These are phyloP conservation scores for Trichoderma sp. DNA, from an alignment of 2,329 filamentous ascomycete species.

Conservation along the genomic window DNA sequence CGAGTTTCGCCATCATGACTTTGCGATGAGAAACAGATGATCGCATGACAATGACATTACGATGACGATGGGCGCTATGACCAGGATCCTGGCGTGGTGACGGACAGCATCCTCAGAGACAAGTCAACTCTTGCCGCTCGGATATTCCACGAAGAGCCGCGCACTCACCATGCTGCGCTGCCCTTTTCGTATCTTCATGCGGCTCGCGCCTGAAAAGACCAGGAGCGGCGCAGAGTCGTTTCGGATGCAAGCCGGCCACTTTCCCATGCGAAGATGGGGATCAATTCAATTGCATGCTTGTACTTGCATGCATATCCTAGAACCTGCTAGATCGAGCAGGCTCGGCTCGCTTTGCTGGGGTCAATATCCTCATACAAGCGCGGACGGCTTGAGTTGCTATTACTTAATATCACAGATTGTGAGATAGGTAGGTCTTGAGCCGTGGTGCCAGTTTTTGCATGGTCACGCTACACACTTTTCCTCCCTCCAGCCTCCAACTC, in stretches of 20 bases:
- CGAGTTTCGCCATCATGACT: neutral
- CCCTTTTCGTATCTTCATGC: neutral
- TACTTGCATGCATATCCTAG: neutral
- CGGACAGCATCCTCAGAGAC: neutral
- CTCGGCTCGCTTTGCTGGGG: neutral
- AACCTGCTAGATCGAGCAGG: neutral
- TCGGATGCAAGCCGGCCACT: slow-evolving; percentile 16
- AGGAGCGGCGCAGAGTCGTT: neutral
- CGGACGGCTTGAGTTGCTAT: slow-evolving; percentile 6
- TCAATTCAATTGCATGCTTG: slow-evolving; percentile 10
- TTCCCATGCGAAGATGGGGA: slow-evolving; percentile 16
- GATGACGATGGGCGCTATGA: neutral
- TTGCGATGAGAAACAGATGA: neutral
- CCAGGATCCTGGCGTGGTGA: neutral
- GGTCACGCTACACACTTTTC: slow-evolving; percentile 28
- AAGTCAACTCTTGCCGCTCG: neutral
- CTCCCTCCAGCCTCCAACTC: slow-evolving; percentile 10
- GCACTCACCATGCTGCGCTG: neutral
- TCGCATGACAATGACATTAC: slow-evolving; percentile 10
- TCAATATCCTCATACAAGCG: neutral
- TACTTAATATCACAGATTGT: slow-evolving; percentile 21
- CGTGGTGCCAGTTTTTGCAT: slow-evolving; percentile 19
- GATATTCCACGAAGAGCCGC: neutral
- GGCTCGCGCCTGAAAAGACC: neutral
- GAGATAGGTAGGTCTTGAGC: neutral